Conservation (phyloP, 495 filamentous ascomycete genomes). For the Neurospora hispaniola region DNA sequence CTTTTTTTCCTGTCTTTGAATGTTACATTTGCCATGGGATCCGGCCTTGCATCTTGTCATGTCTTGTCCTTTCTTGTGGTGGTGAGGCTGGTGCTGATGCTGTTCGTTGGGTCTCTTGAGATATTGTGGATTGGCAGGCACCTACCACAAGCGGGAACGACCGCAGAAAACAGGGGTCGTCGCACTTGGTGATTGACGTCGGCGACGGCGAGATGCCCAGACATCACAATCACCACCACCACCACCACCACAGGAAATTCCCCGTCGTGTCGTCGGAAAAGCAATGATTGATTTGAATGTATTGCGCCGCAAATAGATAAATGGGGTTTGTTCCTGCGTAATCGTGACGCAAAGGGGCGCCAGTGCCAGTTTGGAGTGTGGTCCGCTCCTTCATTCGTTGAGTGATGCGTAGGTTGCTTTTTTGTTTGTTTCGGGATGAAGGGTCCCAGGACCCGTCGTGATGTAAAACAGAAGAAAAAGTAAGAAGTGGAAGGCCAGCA, state of each 20-base stretch:
- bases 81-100: not conserved
- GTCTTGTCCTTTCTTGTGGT: not conserved
- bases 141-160: not conserved
- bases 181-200: not conserved
- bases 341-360: not conserved
- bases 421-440: not conserved
- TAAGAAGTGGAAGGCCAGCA: not conserved
- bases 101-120: not conserved
- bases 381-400: not conserved
- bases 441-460: not conserved
- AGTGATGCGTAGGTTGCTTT: not conserved
- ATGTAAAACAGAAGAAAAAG: not conserved
- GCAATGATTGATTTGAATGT: not conserved
- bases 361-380: not conserved
- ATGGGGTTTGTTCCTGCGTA: not conserved
- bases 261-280: not conserved
- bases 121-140: not conserved
- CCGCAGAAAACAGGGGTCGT: not conserved
- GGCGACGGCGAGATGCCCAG: not conserved
- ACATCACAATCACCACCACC: not conserved
- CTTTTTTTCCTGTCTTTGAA: not conserved
- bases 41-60: not conserved
- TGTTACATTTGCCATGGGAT: not conserved
- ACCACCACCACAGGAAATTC: not conserved
- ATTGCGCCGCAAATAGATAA: not conserved